These are phyloP conservation scores for Arthrobotrys pseudoclavata DNA, from an alignment of 2,329 filamentous ascomycete genomes.

Conservation along the genomic window DNA sequence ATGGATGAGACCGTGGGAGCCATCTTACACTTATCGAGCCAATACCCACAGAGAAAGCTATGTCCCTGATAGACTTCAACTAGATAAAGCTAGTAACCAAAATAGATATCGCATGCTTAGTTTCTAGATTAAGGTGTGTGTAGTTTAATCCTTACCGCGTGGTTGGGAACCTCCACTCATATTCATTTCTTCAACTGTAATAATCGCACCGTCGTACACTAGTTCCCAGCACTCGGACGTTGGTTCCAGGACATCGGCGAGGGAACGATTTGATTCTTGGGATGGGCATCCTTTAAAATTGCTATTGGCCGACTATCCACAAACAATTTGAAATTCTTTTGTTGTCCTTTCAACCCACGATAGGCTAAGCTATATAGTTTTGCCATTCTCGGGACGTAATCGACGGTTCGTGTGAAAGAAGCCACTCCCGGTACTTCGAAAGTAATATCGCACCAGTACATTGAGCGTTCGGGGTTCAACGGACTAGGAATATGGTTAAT, in stretches of 20 bases:
- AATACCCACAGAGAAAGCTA: conserved; percentile 13
- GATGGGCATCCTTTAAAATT: background rate
- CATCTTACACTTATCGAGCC: background rate
- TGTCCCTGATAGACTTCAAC: background rate
- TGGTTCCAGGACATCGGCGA: background rate
- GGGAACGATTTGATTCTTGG: background rate
- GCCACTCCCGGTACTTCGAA: background rate
- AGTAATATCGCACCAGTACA: conserved; percentile 14
- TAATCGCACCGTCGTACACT: background rate
- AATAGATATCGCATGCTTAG: too few relatives aligned
- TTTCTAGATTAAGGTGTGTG: too few relatives aligned
- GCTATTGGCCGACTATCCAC: background rate
- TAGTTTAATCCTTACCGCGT: conserved; percentile 4
- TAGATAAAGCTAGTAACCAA: background rate
- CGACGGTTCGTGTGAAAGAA: background rate
- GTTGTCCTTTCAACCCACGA: conserved; percentile 8
- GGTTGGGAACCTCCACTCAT: background rate
- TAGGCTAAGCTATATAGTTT: conserved; percentile 14
- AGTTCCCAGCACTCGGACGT: background rate
- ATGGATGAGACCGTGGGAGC: conserved; percentile 6
- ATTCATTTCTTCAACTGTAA: background rate
- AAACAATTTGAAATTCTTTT: conserved; percentile 2
- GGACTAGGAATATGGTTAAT: background rate
- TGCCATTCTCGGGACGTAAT: background rate
- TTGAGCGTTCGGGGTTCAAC: background rate